phyloP scores from a whole-genome alignment of 768 basidiomycete genomes.

The Gymnopilus dilepis region DNA sequence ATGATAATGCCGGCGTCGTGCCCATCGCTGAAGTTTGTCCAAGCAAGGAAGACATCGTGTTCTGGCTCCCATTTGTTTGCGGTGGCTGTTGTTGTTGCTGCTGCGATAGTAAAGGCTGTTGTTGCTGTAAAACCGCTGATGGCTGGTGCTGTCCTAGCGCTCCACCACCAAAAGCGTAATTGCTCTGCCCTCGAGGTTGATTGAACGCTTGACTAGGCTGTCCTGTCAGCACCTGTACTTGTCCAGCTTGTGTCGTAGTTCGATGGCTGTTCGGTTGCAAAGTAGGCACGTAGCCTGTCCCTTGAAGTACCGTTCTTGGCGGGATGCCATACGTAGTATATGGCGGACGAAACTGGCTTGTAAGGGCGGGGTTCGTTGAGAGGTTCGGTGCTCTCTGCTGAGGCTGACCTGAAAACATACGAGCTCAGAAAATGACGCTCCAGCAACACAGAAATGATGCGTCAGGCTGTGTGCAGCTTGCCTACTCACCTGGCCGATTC shows the following conservation, averaged over 20 bases:
- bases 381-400: constrained; percentile 82
- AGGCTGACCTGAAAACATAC: constrained; percentile 65
- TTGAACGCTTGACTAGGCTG: constrained; percentile 69
- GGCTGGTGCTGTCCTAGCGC: constrained; percentile 56
- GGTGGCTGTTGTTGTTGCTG: constrained; percentile 57
- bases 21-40: constrained; percentile 54
- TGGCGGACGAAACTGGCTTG: constrained; percentile 66
- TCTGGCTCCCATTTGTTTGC: constrained; percentile 57
- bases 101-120: constrained; percentile 42
- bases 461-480: not conserved
- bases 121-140: constrained; percentile 47
- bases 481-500: constrained; percentile 64
- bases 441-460: constrained; percentile 8
- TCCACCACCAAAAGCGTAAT: constrained; percentile 66
- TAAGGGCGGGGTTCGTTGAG: constrained; percentile 64
- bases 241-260: constrained; percentile 57
- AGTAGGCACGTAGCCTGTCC: constrained; percentile 55
- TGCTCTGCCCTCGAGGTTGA: constrained; percentile 63
- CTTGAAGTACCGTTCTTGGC: constrained; percentile 57
- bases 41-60: constrained; percentile 60
- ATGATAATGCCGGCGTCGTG: constrained; percentile 64
- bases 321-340: constrained; percentile 62
- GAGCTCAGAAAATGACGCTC: constrained; percentile 30
- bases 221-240: constrained; percentile 58
- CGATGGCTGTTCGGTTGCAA: constrained; percentile 68